Evolutionary conservation across 2,329 filamentous ascomycete species (phyloP).

Genomic region (Exophiala xenobiotica): DNA sequence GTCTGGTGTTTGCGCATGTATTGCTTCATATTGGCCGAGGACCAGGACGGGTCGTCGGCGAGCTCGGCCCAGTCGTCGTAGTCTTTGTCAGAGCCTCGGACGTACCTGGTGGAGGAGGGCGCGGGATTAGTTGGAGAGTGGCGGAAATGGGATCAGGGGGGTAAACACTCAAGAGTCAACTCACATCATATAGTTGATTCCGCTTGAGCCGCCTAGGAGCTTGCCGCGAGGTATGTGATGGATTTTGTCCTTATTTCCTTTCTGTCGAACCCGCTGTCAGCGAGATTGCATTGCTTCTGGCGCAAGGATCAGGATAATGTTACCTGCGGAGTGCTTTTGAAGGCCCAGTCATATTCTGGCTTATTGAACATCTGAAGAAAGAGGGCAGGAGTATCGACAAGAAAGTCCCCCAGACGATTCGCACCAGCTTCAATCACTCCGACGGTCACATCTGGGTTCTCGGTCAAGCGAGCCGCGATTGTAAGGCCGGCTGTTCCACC

Average conservation of each 20-base stretch:
- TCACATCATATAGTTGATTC: slow-evolving; percentile 35
- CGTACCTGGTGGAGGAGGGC: slow-evolving; percentile 17
- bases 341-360: slow-evolving; percentile 39
- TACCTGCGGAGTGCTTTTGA: slow-evolving; percentile 35
- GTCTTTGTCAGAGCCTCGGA: slow-evolving; percentile 32
- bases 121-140: not conserved
- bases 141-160: not conserved
- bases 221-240: slow-evolving; percentile 35
- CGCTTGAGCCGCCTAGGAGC: slow-evolving; percentile 36
- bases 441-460: slow-evolving; percentile 44
- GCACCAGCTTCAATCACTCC: slow-evolving; percentile 48
- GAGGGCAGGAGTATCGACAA: slow-evolving; percentile 31
- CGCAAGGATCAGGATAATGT: too few relatives aligned
- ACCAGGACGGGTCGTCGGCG: slow-evolving; percentile 34
- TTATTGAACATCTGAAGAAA: slow-evolving; percentile 33
- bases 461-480: slow-evolving; percentile 50
- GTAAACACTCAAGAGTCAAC: not conserved
- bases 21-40: slow-evolving; percentile 31
- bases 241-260: slow-evolving; percentile 23
- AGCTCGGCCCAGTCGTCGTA: slow-evolving; percentile 37
- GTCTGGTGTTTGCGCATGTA: slow-evolving; percentile 36
- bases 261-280: too few relatives aligned
- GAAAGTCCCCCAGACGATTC: slow-evolving; percentile 31
- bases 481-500: slow-evolving; percentile 57
- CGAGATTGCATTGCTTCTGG: too few relatives aligned